Evolutionary conservation across 2,329 filamentous ascomycete genomes (phyloP).

Genomic region (Aspergillus sp.): DNA sequence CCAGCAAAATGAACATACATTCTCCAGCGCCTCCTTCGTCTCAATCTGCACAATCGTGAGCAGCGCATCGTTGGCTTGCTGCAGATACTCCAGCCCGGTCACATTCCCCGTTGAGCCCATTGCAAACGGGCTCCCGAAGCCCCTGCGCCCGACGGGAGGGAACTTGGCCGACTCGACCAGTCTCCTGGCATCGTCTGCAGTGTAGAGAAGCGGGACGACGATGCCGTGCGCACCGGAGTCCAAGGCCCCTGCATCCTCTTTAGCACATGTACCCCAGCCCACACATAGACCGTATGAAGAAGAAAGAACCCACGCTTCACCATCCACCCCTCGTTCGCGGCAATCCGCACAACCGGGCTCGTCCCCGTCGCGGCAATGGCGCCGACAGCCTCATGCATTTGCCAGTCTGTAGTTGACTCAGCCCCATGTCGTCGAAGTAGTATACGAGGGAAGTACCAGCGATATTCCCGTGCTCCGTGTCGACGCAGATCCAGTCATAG

Average conservation of each 20-base stretch:
- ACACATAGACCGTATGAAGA: background rate
- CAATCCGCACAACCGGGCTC: conserved; percentile 40
- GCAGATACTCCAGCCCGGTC: conserved; percentile 39
- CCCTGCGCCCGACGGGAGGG: conserved; percentile 45
- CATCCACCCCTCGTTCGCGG: conserved; percentile 53
- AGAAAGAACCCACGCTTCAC: conserved; percentile 41
- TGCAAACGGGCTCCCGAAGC: conserved; percentile 48
- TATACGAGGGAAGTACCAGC: conserved; percentile 30
- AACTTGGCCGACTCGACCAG: conserved; percentile 48
- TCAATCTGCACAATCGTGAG: conserved; percentile 41
- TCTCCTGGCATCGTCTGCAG: conserved; percentile 43
- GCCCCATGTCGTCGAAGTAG: background rate
- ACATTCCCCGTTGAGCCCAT: conserved; percentile 35
- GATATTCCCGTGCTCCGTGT: conserved; percentile 50
- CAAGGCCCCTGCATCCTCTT: conserved; percentile 36
- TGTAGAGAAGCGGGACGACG: conserved; percentile 46
- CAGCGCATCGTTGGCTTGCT: conserved; percentile 46
- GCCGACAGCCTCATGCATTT: conserved; percentile 49
- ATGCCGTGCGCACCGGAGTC: conserved; percentile 53
- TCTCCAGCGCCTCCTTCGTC: conserved; percentile 32
- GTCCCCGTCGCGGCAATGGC: conserved; percentile 34
- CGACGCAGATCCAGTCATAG: conserved; percentile 47
- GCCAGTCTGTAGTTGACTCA: conserved; percentile 12
- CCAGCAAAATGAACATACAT: conserved; percentile 20
- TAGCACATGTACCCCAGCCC: background rate